Conservation (phyloP, 495 filamentous ascomycete species). For the Penicillium atrosanguineum region DNA sequence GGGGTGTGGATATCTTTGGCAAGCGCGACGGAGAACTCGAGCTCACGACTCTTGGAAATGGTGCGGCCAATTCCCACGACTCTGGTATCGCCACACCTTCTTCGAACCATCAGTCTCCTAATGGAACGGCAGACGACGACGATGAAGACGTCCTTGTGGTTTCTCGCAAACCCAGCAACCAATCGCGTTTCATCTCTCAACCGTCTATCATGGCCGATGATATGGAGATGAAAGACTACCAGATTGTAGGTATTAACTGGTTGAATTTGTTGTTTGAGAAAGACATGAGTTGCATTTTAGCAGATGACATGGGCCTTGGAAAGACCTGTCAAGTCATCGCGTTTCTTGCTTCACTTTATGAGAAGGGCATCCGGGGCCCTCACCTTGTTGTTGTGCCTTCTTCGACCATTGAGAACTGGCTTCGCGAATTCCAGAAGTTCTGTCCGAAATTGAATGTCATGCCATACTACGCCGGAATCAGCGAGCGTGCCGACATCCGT, state of each 20-base stretch:
- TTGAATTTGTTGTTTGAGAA: constrained; percentile 74
- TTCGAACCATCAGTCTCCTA: constrained; percentile 41
- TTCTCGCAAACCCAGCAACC: constrained; percentile 32
- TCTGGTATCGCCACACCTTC: constrained; percentile 73
- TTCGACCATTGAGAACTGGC: constrained; percentile 94
- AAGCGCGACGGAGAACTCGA: constrained; percentile 65
- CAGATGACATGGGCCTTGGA: constrained; percentile 96
- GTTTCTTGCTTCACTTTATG: constrained; percentile 78
- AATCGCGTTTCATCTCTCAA: constrained; percentile 57
- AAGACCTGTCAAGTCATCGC: constrained; percentile 97
- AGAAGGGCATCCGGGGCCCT: constrained; percentile 66
- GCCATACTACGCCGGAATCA: constrained; percentile 74
- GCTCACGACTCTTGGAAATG: constrained; percentile 52
- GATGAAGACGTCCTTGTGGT: constrained; percentile 45
- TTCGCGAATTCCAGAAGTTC: constrained; percentile 84
- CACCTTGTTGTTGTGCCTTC: constrained; percentile 88
- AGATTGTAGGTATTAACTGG: constrained; percentile 95
- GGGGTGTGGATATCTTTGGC: constrained; percentile 76
- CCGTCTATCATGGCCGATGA: constrained; percentile 70
- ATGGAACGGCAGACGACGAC: constrained; percentile 27
- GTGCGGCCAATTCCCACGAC: constrained; percentile 51
- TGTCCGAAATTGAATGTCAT: constrained; percentile 72
- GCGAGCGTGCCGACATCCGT: constrained; percentile 62
- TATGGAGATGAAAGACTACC: constrained; percentile 82
- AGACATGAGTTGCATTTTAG: constrained; percentile 80